A percentile compares a stretch with the other conserved stretches of the same genome.
These are phyloP conservation scores for Fusarium buharicum DNA, from an alignment of 2,329 filamentous ascomycete genomes.

Conservation along the genomic window DNA sequence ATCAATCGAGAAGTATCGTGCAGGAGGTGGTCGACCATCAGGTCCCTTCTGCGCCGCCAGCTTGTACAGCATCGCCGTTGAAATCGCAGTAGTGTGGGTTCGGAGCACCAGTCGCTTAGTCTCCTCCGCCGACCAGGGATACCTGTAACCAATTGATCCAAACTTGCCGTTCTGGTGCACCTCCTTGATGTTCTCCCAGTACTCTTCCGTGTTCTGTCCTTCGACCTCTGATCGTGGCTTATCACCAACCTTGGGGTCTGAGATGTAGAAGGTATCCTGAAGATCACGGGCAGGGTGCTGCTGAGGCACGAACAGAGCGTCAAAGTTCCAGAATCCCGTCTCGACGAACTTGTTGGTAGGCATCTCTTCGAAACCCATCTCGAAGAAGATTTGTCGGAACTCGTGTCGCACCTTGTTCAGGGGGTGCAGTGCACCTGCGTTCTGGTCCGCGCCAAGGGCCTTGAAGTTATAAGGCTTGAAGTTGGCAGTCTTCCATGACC, in stretches of 20 bases:
- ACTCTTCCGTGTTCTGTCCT: constrained; percentile 78
- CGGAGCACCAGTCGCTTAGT: constrained; percentile 87
- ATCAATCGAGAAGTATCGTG: constrained; percentile 98
- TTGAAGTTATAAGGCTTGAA: constrained; percentile 91
- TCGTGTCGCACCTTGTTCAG: constrained; percentile 96
- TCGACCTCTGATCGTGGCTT: constrained; percentile 67
- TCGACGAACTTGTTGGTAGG: constrained; percentile 93
- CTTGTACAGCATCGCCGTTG: constrained; percentile 89
- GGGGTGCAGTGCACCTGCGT: constrained; percentile 71
- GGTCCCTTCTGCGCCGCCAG: constrained; percentile 84
- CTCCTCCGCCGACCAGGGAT: constrained; percentile 91
- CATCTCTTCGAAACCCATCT: constrained; percentile 99
- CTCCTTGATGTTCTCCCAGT: constrained; percentile 86
- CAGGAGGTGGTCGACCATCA: constrained; percentile 70
- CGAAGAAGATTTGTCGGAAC: constrained; percentile 98
- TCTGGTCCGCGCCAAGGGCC: constrained; percentile 69
- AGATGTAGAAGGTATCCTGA: constrained; percentile 99
- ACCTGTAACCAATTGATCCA: constrained; percentile 95
- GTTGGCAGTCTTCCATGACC: constrained; percentile 89
- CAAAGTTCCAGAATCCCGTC: constrained; percentile 99
- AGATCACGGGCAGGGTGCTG: constrained; percentile 97
- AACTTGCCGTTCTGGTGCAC: constrained; percentile 94
- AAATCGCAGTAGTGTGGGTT: constrained; percentile 95
- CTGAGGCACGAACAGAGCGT: constrained; percentile 91
- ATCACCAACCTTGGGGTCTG: constrained; percentile 83